phyloP scores from a whole-genome alignment of 2,329 filamentous ascomycete species.

The Didymosphaeria variabile region DNA sequence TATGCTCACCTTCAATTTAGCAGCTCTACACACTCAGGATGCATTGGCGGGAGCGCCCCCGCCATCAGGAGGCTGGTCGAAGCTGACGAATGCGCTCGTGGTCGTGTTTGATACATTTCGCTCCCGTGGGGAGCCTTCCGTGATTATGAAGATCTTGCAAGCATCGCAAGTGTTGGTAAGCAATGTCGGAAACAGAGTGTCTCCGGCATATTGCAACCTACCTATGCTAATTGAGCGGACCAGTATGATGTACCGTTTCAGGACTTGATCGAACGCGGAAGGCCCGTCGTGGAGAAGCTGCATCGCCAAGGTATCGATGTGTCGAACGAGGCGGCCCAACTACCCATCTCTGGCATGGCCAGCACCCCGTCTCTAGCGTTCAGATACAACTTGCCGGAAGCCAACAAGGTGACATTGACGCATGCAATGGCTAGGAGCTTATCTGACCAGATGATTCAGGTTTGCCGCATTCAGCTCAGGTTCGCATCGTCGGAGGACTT shows the following conservation, averaged over 20 bases:
- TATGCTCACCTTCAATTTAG: constrained; percentile 44
- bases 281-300: constrained; percentile 30
- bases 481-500: constrained; percentile 52
- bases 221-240: neutral
- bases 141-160: constrained; percentile 52
- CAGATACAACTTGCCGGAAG: constrained; percentile 49
- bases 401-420: constrained; percentile 38
- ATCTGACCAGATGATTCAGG: constrained; percentile 32
- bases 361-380: constrained; percentile 52
- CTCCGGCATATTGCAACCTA: neutral
- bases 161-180: constrained; percentile 55
- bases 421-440: neutral
- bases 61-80: constrained; percentile 47
- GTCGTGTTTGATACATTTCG: constrained; percentile 45
- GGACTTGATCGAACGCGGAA: constrained; percentile 29
- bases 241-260: constrained; percentile 29
- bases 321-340: constrained; percentile 44
- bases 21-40: constrained; percentile 48
- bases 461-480: constrained; percentile 56
- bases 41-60: constrained; percentile 27
- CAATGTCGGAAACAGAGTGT: constrained; percentile 14
- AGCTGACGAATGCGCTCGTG: constrained; percentile 42
- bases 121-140: constrained; percentile 30
- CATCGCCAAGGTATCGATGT: constrained; percentile 38
- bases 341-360: constrained; percentile 56